Evolutionary conservation across 352 stramenopile genomes (phyloP).

Genomic region (Pythium biforme): DNA sequence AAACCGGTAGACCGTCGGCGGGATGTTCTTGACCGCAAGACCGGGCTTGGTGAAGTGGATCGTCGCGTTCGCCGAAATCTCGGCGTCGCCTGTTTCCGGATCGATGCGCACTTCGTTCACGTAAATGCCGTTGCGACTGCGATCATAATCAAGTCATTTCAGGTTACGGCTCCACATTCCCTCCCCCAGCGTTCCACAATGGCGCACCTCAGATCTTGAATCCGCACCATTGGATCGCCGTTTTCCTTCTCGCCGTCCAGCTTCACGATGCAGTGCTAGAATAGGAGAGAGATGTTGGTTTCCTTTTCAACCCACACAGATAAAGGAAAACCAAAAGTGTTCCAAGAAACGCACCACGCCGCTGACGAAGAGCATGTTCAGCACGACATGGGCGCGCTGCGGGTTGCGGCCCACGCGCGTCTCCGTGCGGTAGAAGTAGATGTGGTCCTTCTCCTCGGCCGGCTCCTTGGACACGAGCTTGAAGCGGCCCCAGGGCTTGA

Average conservation of each 20-base stretch:
- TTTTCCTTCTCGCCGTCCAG: constrained; percentile 31
- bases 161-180: too few relatives aligned
- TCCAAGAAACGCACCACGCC: constrained; percentile 53
- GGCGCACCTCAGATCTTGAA: constrained; percentile 58
- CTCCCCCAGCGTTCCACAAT: background rate
- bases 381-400: constrained; percentile 42
- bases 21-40: constrained; percentile 32
- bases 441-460: constrained; percentile 53
- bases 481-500: constrained; percentile 56
- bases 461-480: constrained; percentile 56
- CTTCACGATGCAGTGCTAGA: constrained; percentile 63
- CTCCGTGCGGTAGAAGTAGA: constrained; percentile 47
- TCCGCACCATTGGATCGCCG: constrained; percentile 35
- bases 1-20: constrained; percentile 59
- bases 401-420: constrained; percentile 59
- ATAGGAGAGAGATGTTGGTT: too few relatives aligned
- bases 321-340: too few relatives aligned
- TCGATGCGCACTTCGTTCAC: constrained; percentile 62
- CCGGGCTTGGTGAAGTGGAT: constrained; percentile 75
- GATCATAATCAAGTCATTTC: background rate
- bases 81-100: constrained; percentile 32
- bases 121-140: constrained; percentile 68
- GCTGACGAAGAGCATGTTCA: constrained; percentile 67
- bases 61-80: constrained; percentile 42
- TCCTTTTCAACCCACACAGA: too few relatives aligned